Conservation (phyloP, 345 rosid genomes). For the Geranium rotundifolium region DNA sequence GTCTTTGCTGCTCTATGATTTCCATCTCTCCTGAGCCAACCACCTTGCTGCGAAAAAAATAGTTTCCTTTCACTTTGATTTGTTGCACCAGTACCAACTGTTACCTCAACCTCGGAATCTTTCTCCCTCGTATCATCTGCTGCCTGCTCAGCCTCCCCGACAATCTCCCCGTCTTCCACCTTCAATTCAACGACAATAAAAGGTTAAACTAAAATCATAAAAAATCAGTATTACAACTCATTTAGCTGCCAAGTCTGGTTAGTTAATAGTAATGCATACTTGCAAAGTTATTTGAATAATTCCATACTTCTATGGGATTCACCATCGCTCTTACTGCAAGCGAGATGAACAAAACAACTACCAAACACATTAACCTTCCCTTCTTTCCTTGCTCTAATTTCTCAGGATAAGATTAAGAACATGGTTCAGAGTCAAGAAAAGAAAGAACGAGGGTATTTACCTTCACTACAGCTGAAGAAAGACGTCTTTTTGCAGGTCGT, state of each 20-base stretch:
- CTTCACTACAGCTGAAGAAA: conserved; percentile 88
- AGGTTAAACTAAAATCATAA: not conserved
- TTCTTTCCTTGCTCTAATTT: not conserved
- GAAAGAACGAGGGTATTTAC: conserved; percentile 15
- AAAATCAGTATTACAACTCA: not conserved
- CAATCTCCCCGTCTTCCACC: conserved; percentile 67
- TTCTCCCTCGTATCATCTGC: conserved; percentile 21
- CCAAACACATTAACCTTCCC: not conserved
- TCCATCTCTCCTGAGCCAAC: conserved; percentile 52
- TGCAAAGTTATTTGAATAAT: too few relatives aligned
- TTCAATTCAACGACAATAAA: conserved; percentile 16
- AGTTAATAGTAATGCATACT: not conserved
- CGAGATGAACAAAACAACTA: too few relatives aligned
- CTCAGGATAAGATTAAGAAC: not conserved
- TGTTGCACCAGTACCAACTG: conserved; percentile 9
- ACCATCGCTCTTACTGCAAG: too few relatives aligned
- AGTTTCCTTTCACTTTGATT: conserved; percentile 30
- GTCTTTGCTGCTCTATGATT: conserved; percentile 33
- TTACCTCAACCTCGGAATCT: conserved; percentile 21
- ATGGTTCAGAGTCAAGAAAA: not conserved
- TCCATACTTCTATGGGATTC: too few relatives aligned
- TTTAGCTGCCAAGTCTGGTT: not conserved
- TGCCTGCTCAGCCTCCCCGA: conserved; percentile 26
- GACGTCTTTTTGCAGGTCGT: conserved; percentile 79
- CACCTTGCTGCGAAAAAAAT: conserved; percentile 24